Percentiles rank a stretch among this genome's conserved stretches.
These are phyloP conservation scores for Closterium sp. DNA, from an alignment of 139 green algal genomes.

Conservation along the genomic window DNA sequence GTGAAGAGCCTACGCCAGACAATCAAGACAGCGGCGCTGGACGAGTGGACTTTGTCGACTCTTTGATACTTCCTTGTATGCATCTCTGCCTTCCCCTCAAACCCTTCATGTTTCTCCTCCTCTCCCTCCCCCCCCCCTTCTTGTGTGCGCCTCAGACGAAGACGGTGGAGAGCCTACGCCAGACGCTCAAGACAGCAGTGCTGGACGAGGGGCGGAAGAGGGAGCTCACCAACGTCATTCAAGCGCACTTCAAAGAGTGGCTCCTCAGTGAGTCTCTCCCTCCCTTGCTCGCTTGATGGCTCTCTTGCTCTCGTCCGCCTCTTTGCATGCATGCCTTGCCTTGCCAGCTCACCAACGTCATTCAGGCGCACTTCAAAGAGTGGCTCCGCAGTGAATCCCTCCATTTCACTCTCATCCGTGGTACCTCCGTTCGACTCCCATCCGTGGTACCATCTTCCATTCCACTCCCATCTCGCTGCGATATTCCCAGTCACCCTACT, in stretches of 20 bases:
- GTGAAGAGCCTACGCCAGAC: too few relatives aligned
- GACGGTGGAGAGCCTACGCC: slow-evolving; percentile 70
- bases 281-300: background rate
- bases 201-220: slow-evolving; percentile 71
- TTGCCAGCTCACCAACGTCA: slow-evolving; percentile 71
- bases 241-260: slow-evolving; percentile 89
- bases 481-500: background rate
- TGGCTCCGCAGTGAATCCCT: slow-evolving; percentile 60
- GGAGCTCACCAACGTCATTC: slow-evolving; percentile 79
- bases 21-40: too few relatives aligned
- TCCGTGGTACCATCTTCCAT: background rate
- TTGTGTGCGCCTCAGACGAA: slow-evolving; percentile 22
- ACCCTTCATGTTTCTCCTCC: background rate
- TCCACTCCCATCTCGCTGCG: background rate
- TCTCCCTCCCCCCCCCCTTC: background rate
- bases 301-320: background rate
- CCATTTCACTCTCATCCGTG: background rate
- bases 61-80: too few relatives aligned
- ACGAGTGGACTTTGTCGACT: too few relatives aligned
- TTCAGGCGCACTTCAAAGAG: slow-evolving; percentile 87
- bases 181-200: slow-evolving; percentile 60
- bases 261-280: slow-evolving; percentile 36
- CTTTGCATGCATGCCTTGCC: background rate
- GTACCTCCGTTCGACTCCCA: background rate
- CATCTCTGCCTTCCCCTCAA: background rate